Evolutionary conservation across 2,329 filamentous ascomycete genomes (phyloP), one percentile per base, ranked within the genome.

Genomic region (Pseudogymnoascus sp.): DNA sequence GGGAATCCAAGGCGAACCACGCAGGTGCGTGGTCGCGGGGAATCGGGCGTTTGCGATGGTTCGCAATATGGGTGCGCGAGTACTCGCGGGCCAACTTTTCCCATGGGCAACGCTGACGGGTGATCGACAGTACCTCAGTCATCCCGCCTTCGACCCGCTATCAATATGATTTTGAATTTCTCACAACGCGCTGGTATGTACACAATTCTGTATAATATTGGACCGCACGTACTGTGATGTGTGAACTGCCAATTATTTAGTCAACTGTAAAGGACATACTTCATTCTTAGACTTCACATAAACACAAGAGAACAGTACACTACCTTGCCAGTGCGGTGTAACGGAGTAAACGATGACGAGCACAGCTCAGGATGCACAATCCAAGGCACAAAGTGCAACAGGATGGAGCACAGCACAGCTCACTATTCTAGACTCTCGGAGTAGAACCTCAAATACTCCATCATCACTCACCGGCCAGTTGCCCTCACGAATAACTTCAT

Each of bases 41-140:
- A 55, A 35, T 55, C 29, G 49, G 49, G 49, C 29, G 29, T 33
- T n/a, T 26, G 26, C 10, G 29, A 35, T 21, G 49, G 49, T 55
- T 55, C 49, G 49, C 49, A 55, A 55, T 55, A 31, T 55, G 29
- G n/a, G 33, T 14, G 29, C 10, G 33, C 45, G 26, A 55, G 45
- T 31, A 55, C 26, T 35, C 49, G 49, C 49, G 16, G 14, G 12
- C 49, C 49, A 55, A 55, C 49, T 33, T 21, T 55, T 33, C 2
- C 29, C 29, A 55, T 16, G 33, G 6, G n/a, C n/a, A 55, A 35
- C 29, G 11, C 10, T 16, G n/a, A 21, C 49, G 29, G 49, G 49
- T 55, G 49, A 55, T 55, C 29, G 49, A 55, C 49, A 35, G 26
- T 31, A 31, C 45, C 16, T 55, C 49, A n/a, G 49, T 55, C 49